A percentile compares a stretch with the other conserved stretches of the same genome.
These are phyloP conservation scores for Retiboletus flavoniger DNA, from an alignment of 1,284 basidiomycete species.

Conservation along the genomic window DNA sequence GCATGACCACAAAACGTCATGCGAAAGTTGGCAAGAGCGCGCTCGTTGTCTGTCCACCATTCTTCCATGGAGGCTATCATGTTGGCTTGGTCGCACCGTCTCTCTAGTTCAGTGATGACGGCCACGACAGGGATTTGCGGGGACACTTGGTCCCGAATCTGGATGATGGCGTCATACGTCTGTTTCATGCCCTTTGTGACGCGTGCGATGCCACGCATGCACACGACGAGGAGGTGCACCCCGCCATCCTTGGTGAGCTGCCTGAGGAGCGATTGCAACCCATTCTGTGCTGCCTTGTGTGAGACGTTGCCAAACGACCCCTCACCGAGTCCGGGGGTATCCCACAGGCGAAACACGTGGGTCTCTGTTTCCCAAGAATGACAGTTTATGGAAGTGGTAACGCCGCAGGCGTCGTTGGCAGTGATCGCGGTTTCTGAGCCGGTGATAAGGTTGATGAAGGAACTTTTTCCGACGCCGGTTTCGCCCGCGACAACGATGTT, in stretches of 20 bases:
- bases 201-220: constrained; percentile 25
- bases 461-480: constrained; percentile 32
- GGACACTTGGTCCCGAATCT: constrained; percentile 25
- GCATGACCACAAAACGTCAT: constrained; percentile 24
- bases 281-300: constrained; percentile 20
- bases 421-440: constrained; percentile 15
- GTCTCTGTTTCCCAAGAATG: constrained; percentile 22
- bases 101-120: constrained; percentile 29
- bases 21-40: neutral
- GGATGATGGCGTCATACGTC: constrained; percentile 23
- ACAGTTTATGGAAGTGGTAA: constrained; percentile 16
- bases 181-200: constrained; percentile 25
- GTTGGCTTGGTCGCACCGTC: constrained; percentile 14
- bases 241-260: constrained; percentile 26
- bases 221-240: constrained; percentile 32
- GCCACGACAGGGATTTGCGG: constrained; percentile 26
- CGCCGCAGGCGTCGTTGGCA: constrained; percentile 28
- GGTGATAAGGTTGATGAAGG: constrained; percentile 28
- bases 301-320: constrained; percentile 28
- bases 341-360: constrained; percentile 28
- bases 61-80: constrained; percentile 24
- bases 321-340: constrained; percentile 31
- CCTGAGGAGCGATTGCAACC: constrained; percentile 23
- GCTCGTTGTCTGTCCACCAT: constrained; percentile 22
- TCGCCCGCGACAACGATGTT: constrained; percentile 29